These are phyloP conservation scores for Epichloe brachyelytri DNA, from an alignment of 2,329 filamentous ascomycete genomes.

Conservation along the genomic window DNA sequence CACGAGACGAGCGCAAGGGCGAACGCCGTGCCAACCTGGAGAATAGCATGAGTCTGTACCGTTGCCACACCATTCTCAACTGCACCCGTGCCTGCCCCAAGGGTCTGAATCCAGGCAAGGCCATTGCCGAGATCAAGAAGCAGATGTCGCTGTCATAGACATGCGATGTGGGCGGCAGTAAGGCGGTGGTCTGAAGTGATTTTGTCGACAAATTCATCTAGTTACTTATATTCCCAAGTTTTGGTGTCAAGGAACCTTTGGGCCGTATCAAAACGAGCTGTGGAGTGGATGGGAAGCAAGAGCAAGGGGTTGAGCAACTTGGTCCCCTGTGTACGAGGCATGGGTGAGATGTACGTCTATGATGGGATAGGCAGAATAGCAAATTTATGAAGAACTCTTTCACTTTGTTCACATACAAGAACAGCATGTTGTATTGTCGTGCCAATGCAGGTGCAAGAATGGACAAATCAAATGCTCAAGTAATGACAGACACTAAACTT, in stretches of 20 bases:
- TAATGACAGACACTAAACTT: too few relatives aligned
- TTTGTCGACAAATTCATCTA: not conserved
- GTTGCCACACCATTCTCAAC: slow-evolving; percentile 98
- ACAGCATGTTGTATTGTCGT: too few relatives aligned
- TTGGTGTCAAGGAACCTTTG: slow-evolving; percentile 1
- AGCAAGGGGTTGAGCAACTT: slow-evolving; percentile 2
- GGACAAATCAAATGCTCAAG: too few relatives aligned
- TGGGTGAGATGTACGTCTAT: slow-evolving; percentile 7
- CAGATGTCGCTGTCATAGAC: slow-evolving; percentile 51
- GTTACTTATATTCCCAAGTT: not conserved
- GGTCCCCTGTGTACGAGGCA: slow-evolving; percentile 4
- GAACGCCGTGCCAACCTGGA: slow-evolving; percentile 86
- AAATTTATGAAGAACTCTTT: not conserved
- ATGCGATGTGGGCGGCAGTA: not conserved
- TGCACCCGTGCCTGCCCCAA: slow-evolving; percentile 97
- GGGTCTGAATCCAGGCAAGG: slow-evolving; percentile 89
- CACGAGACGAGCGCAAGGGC: slow-evolving; percentile 76
- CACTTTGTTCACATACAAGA: slow-evolving; percentile 1
- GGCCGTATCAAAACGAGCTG: not conserved
- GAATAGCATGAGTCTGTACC: slow-evolving; percentile 98
- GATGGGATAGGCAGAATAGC: slow-evolving; percentile 3
- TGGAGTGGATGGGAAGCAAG: not conserved
- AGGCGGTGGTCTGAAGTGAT: not conserved
- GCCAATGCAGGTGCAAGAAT: not conserved
- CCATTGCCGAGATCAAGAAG: slow-evolving; percentile 99